phyloP scores from a whole-genome alignment of 306 rosid species.

The Arachis stenosperma region DNA sequence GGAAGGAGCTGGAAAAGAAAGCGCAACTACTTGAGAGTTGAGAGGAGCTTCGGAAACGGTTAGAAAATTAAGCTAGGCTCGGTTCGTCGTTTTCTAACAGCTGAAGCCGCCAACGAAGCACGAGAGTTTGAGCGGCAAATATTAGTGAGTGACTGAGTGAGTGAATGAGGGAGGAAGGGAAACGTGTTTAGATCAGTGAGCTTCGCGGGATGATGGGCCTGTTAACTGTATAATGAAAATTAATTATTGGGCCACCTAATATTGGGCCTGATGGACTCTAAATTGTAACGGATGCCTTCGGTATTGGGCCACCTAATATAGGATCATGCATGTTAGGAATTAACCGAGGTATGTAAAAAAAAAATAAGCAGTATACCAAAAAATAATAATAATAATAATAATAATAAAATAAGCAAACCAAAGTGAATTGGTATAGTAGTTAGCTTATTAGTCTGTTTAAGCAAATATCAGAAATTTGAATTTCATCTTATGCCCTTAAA shows the following conservation, averaged over 20 bases:
- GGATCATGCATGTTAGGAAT: not conserved
- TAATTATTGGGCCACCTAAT: not conserved
- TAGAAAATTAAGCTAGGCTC: conserved; percentile 12
- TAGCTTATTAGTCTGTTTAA: too few species aligned
- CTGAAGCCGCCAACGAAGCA: conserved; percentile 33
- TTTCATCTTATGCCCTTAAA: too few species aligned
- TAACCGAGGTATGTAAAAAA: too few species aligned
- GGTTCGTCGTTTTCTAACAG: conserved; percentile 20
- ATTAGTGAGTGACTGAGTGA: too few species aligned
- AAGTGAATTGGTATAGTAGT: too few species aligned
- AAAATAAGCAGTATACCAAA: too few species aligned
- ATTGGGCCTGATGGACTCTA: not conserved
- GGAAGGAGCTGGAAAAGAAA: conserved; percentile 4
- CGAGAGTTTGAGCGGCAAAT: conserved; percentile 46
- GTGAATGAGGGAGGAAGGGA: not conserved
- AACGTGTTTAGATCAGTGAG: not conserved
- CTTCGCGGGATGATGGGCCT: too few species aligned
- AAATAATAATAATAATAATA: too few species aligned
- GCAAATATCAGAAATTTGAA: too few species aligned
- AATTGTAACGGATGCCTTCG: too few species aligned
- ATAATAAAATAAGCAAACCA: too few species aligned
- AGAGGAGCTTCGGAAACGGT: not conserved
- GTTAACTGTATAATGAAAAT: not conserved
- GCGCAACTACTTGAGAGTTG: conserved; percentile 4
- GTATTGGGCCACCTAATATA: not conserved